phyloP scores from a whole-genome alignment of 139 green algal genomes.

The Tetraselmis chui region DNA sequence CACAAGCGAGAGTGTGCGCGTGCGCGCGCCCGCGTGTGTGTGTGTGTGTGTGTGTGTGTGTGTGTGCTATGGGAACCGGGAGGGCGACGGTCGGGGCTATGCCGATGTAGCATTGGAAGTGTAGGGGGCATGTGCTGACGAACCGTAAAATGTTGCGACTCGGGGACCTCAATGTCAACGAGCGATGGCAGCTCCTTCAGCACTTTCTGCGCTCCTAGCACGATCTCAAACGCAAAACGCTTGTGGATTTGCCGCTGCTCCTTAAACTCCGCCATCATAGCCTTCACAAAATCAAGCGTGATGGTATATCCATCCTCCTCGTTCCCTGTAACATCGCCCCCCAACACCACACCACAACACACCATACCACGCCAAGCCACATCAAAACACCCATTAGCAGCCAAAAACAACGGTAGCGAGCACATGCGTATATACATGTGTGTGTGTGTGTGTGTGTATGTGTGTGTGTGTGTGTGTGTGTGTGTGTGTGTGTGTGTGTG shows the following conservation, averaged over 20 bases:
- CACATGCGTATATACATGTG: neutral
- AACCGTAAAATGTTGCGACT: too few relatives aligned
- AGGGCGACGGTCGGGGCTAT: too few relatives aligned
- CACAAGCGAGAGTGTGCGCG: too few relatives aligned
- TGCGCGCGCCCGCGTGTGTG: too few relatives aligned
- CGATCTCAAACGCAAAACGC: slow-evolving; percentile 54
- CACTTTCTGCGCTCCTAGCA: slow-evolving; percentile 34
- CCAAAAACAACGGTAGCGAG: neutral
- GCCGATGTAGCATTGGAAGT: too few relatives aligned
- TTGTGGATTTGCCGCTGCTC: slow-evolving; percentile 75
- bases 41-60: too few relatives aligned
- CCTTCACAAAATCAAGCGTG: slow-evolving; percentile 77
- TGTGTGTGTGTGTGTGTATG: too few relatives aligned
- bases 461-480: too few relatives aligned
- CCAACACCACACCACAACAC: neutral
- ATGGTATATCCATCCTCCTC: slow-evolving; percentile 52
- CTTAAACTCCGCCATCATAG: slow-evolving; percentile 88
- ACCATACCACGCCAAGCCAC: too few relatives aligned
- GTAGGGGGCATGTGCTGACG: too few relatives aligned
- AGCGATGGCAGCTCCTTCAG: slow-evolving; percentile 55
- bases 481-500: too few relatives aligned
- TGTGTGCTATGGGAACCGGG: too few relatives aligned
- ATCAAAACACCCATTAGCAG: slow-evolving; percentile 3
- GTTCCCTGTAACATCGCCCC: slow-evolving; percentile 33
- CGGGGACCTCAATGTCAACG: slow-evolving; percentile 64